Percentiles rank a stretch among this genome's conserved stretches.
phyloP scores from a whole-genome alignment of 1,284 basidiomycete species.

The Cutaneotrichosporon sp. region DNA sequence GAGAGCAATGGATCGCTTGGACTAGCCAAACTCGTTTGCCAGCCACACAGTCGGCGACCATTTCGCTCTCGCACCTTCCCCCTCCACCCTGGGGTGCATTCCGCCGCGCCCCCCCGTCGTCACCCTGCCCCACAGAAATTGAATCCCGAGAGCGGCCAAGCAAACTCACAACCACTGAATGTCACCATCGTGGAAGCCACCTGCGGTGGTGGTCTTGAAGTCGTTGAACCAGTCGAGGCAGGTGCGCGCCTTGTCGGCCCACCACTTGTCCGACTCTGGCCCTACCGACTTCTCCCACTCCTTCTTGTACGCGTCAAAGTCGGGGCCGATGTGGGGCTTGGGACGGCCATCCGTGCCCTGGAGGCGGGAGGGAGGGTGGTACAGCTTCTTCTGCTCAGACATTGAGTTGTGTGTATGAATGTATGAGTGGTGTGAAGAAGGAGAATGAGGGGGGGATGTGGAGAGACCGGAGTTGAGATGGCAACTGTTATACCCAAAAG shows the following conservation, averaged over 20 bases:
- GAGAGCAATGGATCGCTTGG: too few species aligned
- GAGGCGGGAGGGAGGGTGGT: slow-evolving; percentile 40
- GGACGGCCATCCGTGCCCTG: slow-evolving; percentile 37
- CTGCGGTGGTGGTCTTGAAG: slow-evolving; percentile 81
- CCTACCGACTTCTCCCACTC: slow-evolving; percentile 69
- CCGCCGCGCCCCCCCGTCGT: too few species aligned
- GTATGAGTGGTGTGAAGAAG: background rate
- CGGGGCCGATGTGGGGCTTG: slow-evolving; percentile 65
- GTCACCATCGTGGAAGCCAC: slow-evolving; percentile 80
- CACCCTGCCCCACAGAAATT: too few species aligned
- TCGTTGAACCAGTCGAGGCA: slow-evolving; percentile 84
- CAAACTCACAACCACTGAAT: slow-evolving; percentile 75
- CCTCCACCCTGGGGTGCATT: too few species aligned
- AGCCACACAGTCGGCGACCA: too few species aligned
- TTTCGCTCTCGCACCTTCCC: too few species aligned
- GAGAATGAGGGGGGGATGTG: background rate
- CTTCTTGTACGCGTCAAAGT: slow-evolving; percentile 63
- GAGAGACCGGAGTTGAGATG: background rate
- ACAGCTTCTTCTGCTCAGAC: slow-evolving; percentile 7
- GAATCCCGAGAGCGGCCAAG: background rate
- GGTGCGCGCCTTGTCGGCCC: slow-evolving; percentile 77
- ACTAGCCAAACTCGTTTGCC: too few species aligned
- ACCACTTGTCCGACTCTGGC: slow-evolving; percentile 73
- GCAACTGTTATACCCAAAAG: background rate
- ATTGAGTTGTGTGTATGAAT: background rate